These are phyloP conservation scores for Phytopythium montanum DNA, from an alignment of 352 stramenopile species.

Conservation along the genomic window DNA sequence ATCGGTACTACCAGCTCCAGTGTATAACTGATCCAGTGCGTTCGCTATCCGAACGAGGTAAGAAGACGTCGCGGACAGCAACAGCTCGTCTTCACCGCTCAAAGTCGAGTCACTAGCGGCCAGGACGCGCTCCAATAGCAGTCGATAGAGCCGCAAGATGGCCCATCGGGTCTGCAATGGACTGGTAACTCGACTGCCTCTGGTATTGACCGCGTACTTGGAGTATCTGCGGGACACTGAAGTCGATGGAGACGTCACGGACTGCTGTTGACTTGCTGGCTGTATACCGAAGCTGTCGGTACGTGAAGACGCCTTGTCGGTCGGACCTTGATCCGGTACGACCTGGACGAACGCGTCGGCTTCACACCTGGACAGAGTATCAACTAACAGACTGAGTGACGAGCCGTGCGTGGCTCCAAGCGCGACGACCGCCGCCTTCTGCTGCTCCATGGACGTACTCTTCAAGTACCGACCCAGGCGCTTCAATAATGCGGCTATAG, in stretches of 20 bases:
- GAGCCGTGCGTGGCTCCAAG: conserved; percentile 37
- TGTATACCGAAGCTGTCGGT: conserved; percentile 1
- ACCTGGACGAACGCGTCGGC: conserved; percentile 34
- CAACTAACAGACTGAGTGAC: conserved; percentile 34
- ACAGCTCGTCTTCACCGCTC: background rate
- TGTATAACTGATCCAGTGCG: conserved; percentile 13
- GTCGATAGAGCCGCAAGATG: conserved; percentile 43
- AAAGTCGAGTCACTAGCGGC: background rate
- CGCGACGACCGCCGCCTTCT: conserved; percentile 46
- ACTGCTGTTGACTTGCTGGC: background rate
- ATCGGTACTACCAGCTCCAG: background rate
- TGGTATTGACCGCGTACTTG: conserved; percentile 1
- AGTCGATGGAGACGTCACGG: background rate
- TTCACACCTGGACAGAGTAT: conserved; percentile 55
- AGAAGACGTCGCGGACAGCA: conserved; percentile 12
- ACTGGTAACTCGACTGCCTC: conserved; percentile 12
- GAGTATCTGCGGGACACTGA: conserved; percentile 4
- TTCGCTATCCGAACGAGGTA: conserved; percentile 28
- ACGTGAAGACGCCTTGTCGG: background rate
- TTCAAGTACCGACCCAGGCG: conserved; percentile 53
- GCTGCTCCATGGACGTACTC: conserved; percentile 49
- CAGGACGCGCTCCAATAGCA: conserved; percentile 33
- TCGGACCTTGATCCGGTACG: background rate
- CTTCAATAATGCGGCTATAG: conserved; percentile 43
- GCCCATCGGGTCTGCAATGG: conserved; percentile 56